Percentiles rank a stretch among this genome's conserved stretches.
Conservation (phyloP, 768 basidiomycete genomes). For the Collybia sordida region DNA sequence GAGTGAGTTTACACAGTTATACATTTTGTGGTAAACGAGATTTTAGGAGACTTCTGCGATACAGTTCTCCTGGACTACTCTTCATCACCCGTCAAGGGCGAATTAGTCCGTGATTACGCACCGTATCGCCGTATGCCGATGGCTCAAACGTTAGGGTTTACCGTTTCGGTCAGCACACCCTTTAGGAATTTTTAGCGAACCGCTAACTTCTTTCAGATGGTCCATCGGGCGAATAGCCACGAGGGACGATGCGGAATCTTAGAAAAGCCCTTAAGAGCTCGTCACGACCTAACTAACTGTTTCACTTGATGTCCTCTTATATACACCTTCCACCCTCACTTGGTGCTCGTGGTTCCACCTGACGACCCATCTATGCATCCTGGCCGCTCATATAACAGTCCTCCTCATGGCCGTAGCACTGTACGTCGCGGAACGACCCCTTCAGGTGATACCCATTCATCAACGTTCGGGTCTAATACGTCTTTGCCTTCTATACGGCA, state of each 20-base stretch:
- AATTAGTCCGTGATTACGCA: conserved; percentile 17
- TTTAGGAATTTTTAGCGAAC: conserved; percentile 36
- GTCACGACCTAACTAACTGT: conserved; percentile 8
- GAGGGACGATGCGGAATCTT: conserved; percentile 24
- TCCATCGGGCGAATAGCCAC: conserved; percentile 30
- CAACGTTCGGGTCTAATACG: conserved; percentile 26
- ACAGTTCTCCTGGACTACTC: conserved; percentile 10
- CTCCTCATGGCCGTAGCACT: conserved; percentile 20
- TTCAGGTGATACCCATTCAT: conserved; percentile 17
- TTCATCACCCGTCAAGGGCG: conserved; percentile 9
- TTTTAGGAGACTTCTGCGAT: too few species aligned
- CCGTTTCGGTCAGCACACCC: conserved; percentile 30
- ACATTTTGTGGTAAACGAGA: too few species aligned
- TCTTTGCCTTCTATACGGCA: conserved; percentile 68
- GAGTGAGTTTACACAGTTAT: too few species aligned
- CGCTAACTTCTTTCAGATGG: conserved; percentile 25
- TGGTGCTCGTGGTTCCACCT: conserved; percentile 2
- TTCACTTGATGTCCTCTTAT: conserved; percentile 14
- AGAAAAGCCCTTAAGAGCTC: conserved; percentile 31
- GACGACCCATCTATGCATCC: conserved; percentile 14
- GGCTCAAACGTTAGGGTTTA: conserved; percentile 21
- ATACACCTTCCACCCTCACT: conserved; percentile 3
- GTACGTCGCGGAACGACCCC: conserved; percentile 19
- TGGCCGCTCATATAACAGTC: conserved; percentile 6
- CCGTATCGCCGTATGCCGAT: conserved; percentile 25